Evolutionary conservation across 75 land plant species (phyloP).

Genomic region (Pinus taeda): DNA sequence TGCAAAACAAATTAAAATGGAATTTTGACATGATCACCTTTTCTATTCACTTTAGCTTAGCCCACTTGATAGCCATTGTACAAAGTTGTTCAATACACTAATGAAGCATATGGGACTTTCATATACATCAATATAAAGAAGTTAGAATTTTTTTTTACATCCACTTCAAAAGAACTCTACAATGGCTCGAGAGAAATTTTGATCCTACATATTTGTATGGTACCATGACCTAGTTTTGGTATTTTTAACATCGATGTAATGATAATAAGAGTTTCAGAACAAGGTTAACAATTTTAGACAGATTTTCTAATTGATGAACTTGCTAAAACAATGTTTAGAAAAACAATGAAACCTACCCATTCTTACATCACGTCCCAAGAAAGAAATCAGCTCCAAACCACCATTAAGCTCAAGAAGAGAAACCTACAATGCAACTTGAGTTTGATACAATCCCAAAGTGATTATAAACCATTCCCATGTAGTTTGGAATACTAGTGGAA

Average conservation of each 20-base stretch:
- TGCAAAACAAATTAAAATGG: not conserved
- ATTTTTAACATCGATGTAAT: not conserved
- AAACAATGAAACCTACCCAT: conserved; percentile 49
- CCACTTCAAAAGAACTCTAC: not conserved
- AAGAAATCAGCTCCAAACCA: conserved; percentile 96
- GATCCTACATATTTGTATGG: not conserved
- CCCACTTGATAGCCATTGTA: conserved; percentile 92
- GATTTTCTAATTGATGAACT: too few relatives aligned
- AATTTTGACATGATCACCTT: conserved; percentile 44
- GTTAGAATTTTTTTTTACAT: not conserved
- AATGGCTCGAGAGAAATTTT: not conserved
- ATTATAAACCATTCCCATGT: conserved; percentile 97
- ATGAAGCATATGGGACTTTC: conserved; percentile 98
- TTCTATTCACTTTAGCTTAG: conserved; percentile 73
- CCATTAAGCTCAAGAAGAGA: conserved; percentile 98
- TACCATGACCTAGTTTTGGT: not conserved
- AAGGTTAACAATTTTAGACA: not conserved
- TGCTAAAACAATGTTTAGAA: not conserved
- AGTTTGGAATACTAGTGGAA: conserved; percentile 94
- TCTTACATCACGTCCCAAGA: conserved; percentile 86
- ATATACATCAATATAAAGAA: conserved; percentile 31
- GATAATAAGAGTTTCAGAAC: not conserved
- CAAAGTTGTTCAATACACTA: conserved; percentile 98
- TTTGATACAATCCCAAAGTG: conserved; percentile 90
- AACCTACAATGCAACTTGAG: conserved; percentile 96